Conservation (phyloP, 768 basidiomycete species). For the Pisolithus albus region DNA sequence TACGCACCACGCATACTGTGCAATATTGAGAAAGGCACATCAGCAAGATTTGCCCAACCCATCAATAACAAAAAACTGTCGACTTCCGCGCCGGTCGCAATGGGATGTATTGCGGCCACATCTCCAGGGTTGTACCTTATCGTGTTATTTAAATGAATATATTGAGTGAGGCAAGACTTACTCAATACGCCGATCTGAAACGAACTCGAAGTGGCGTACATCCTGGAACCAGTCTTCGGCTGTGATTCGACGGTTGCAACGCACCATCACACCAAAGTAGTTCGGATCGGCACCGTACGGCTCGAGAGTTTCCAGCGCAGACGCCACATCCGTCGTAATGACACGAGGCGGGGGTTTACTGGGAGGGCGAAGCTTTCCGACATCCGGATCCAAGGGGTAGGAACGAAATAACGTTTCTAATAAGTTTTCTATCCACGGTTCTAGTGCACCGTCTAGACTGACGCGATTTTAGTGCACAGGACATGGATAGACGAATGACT, state of each 20-base stretch:
- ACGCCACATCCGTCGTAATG: constrained; percentile 10
- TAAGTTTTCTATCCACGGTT: constrained; percentile 59
- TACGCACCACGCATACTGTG: constrained; percentile 33
- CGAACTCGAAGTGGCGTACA: constrained; percentile 81
- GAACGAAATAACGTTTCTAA: constrained; percentile 39
- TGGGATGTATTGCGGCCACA: constrained; percentile 73
- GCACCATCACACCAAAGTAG: constrained; percentile 50
- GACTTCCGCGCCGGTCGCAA: constrained; percentile 54
- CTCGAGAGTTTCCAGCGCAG: constrained; percentile 16
- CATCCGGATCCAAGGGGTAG: constrained; percentile 43
- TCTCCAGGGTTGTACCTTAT: constrained; percentile 75
- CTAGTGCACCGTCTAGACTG: constrained; percentile 68
- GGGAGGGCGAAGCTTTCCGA: constrained; percentile 18
- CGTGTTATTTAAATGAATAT: neutral
- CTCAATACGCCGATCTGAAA: constrained; percentile 57
- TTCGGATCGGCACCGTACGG: constrained; percentile 27
- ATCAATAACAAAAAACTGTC: constrained; percentile 55
- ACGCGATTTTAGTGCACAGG: neutral
- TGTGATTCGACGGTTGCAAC: constrained; percentile 66
- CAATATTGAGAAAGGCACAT: constrained; percentile 38
- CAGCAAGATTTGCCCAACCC: constrained; percentile 60
- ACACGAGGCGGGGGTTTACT: constrained; percentile 26
- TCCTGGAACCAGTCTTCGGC: constrained; percentile 86
- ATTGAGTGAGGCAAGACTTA: constrained; percentile 25
- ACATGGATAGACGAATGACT: constrained; percentile 10